phyloP scores from a whole-genome alignment of 129 eudicot genomes.

The Helichrysum umbraculigerum region DNA sequence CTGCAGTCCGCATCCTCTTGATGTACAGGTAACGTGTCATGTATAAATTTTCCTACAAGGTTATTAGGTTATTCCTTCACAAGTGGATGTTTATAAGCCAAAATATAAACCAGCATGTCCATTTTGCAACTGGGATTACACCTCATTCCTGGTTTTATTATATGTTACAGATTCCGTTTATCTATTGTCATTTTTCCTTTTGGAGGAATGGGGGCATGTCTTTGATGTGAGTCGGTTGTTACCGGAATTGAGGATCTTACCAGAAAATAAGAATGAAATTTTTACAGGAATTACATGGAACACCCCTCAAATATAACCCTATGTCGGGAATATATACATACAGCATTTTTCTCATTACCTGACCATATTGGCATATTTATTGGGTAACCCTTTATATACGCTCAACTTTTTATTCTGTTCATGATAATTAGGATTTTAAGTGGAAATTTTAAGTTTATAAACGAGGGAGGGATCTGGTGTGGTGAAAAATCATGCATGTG shows the following conservation, averaged over 20 bases:
- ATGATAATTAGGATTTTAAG: not conserved
- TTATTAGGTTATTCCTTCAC: not conserved
- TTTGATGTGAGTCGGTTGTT: no score
- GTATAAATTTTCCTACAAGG: not conserved
- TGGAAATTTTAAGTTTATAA: not conserved
- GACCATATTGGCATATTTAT: no score
- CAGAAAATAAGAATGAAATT: no score
- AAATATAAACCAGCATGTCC: no score
- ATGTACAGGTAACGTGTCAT: constrained; percentile 61
- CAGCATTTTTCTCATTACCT: not conserved
- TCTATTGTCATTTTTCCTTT: no score
- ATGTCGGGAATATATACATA: not conserved
- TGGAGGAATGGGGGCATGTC: no score
- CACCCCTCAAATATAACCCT: no score
- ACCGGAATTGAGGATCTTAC: no score
- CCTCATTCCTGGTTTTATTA: not conserved
- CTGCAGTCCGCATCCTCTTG: constrained; percentile 68
- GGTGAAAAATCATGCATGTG: not conserved
- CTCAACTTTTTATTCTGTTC: not conserved
- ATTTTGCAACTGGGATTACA: not conserved
- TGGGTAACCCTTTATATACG: not conserved
- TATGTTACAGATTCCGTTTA: not conserved
- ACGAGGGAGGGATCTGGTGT: not conserved
- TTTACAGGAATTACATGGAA: no score
- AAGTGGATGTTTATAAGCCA: not conserved